A percentile compares a stretch with the other conserved stretches of the same genome.
phyloP scores from a whole-genome alignment of 306 rosid species.

The Citrullus amarus region DNA sequence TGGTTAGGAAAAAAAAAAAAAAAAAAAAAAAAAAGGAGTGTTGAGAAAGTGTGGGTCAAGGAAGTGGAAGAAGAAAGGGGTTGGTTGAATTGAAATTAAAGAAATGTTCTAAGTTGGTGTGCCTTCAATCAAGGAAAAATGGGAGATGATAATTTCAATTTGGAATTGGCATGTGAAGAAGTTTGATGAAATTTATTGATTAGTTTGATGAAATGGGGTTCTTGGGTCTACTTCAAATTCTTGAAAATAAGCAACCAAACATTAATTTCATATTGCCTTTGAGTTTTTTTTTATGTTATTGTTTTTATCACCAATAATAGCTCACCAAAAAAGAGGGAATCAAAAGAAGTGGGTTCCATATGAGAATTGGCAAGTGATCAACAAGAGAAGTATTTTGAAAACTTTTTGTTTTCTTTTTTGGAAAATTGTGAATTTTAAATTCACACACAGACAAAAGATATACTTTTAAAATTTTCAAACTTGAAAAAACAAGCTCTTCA shows the following conservation, averaged over 20 bases:
- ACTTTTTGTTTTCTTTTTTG: neutral
- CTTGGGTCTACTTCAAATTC: neutral
- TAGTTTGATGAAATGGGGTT: neutral
- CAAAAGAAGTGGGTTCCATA: neutral
- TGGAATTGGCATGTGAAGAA: neutral
- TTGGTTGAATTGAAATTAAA: slow-evolving; percentile 36
- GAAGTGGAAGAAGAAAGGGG: slow-evolving; percentile 17
- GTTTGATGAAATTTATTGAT: neutral
- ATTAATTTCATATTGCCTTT: neutral
- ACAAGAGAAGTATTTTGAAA: neutral
- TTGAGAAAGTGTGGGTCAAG: slow-evolving; percentile 35
- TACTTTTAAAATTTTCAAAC: neutral
- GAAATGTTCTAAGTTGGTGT: slow-evolving; percentile 32
- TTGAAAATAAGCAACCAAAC: neutral
- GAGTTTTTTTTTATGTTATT: neutral
- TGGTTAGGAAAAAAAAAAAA: neutral
- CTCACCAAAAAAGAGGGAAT: neutral
- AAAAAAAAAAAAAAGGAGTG: neutral
- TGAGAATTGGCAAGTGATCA: neutral
- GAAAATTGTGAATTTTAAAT: neutral
- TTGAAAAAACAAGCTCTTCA: neutral
- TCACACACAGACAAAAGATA: neutral
- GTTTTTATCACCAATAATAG: neutral
- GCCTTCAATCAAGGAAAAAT: slow-evolving; percentile 30
- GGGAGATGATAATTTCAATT: neutral